phyloP scores from a whole-genome alignment of 2,329 filamentous ascomycete species.

The Stagonosporopsis tanaceti region DNA sequence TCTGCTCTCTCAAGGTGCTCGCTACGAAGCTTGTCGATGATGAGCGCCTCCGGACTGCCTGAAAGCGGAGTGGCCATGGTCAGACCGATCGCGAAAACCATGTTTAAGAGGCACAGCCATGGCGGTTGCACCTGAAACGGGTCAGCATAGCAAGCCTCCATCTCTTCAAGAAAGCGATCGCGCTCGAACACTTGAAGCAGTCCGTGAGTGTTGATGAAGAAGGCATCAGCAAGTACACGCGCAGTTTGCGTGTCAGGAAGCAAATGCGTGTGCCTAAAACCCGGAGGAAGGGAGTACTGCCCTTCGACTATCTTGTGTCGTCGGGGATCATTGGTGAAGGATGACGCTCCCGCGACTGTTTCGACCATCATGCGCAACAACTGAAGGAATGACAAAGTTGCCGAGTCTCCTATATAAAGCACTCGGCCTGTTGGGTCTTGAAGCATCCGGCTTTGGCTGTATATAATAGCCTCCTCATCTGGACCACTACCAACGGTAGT shows the following conservation, averaged over 20 bases:
- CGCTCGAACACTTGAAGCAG: conserved; percentile 68
- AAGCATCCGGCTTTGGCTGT: conserved; percentile 65
- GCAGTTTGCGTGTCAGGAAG: conserved; percentile 65
- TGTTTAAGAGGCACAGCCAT: conserved; percentile 66
- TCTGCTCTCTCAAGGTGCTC: conserved; percentile 65
- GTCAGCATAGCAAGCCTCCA: conserved; percentile 64
- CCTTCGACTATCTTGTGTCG: conserved; percentile 66
- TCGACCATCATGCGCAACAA: conserved; percentile 68
- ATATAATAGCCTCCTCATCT: conserved; percentile 65
- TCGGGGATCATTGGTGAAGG: conserved; percentile 65
- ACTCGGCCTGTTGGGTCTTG: conserved; percentile 66
- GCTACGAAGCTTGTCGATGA: conserved; percentile 61
- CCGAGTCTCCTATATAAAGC: conserved; percentile 69
- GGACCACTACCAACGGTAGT: conserved; percentile 52
- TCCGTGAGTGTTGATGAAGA: conserved; percentile 70
- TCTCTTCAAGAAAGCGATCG: conserved; percentile 56
- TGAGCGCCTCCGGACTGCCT: conserved; percentile 58
- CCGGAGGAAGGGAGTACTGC: conserved; percentile 57
- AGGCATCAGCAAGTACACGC: conserved; percentile 64
- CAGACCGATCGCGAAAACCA: conserved; percentile 70
- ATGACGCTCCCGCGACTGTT: conserved; percentile 61
- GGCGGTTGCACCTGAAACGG: conserved; percentile 60
- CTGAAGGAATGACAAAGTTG: conserved; percentile 68
- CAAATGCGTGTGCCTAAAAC: conserved; percentile 59
- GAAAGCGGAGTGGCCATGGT: conserved; percentile 63